Conservation (phyloP, 192 early-diverging fungal species). For the Blastocladiella britannica region DNA sequence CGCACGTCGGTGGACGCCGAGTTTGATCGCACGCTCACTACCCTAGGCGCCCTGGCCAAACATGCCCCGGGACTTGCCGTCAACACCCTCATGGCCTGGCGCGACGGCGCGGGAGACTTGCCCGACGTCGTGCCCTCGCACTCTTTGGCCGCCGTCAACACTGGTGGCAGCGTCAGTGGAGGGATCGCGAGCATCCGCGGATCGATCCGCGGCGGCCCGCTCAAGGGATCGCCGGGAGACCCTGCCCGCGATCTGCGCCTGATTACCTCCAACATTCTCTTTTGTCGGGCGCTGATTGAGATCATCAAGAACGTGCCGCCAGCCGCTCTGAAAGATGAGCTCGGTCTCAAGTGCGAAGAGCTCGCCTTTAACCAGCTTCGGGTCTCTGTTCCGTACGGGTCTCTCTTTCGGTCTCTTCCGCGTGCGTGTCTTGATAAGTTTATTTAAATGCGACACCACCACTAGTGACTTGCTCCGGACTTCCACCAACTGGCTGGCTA, state of each 20-base stretch:
- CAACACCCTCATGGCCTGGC: neutral
- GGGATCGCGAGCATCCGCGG: no score
- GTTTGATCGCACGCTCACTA: neutral
- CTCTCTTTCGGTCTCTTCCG: no score
- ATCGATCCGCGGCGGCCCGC: neutral
- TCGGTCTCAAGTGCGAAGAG: slow-evolving; percentile 77
- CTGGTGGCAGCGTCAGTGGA: no score
- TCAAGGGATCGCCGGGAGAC: no score
- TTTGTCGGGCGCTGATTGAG: slow-evolving; percentile 68
- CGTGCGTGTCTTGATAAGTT: no score
- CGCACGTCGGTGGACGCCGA: neutral
- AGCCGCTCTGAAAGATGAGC: slow-evolving; percentile 50
- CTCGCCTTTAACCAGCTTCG: slow-evolving; percentile 78
- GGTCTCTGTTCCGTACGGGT: neutral
- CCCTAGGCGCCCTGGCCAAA: neutral
- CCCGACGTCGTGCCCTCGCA: neutral
- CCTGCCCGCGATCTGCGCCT: neutral
- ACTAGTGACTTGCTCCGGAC: slow-evolving; percentile 63
- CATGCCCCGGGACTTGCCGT: neutral
- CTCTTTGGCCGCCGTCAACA: no score
- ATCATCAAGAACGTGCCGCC: slow-evolving; percentile 55
- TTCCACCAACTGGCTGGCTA: slow-evolving; percentile 6
- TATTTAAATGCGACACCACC: no score
- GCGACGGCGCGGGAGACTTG: neutral
- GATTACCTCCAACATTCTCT: slow-evolving; percentile 56